A percentile compares a stretch with the other conserved stretches of the same genome.
Evolutionary conservation across 208 protist species (phyloP).

Genomic region (Herpetomonas samuelpessoai): DNA sequence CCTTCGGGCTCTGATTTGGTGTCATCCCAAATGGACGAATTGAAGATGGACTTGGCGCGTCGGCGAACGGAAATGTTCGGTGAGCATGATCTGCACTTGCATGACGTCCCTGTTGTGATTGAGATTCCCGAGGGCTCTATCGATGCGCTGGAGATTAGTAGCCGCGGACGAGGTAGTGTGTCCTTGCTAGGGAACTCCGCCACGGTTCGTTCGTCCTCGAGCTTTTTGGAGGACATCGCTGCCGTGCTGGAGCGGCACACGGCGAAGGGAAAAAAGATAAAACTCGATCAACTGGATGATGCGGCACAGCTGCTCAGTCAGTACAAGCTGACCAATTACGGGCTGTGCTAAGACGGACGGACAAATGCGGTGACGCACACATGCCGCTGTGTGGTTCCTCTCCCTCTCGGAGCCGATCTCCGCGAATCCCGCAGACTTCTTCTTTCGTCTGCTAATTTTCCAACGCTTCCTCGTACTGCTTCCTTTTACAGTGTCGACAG

Average conservation of each 20-base stretch:
- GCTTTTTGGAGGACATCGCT: conserved; percentile 54
- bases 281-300: conserved; percentile 47
- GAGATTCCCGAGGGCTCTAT: conserved; percentile 25
- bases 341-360: not conserved
- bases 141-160: conserved; percentile 6
- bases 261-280: conserved; percentile 27
- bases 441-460: not conserved
- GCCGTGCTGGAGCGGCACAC: conserved; percentile 38
- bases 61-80: conserved; percentile 47
- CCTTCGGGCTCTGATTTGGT: conserved; percentile 1
- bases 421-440: not conserved
- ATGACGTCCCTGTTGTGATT: conserved; percentile 50
- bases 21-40: conserved; percentile 37
- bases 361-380: no score
- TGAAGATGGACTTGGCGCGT: conserved; percentile 48
- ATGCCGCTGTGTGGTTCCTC: no score
- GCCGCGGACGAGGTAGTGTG: conserved; percentile 1
- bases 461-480: conserved; percentile 1
- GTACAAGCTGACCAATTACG: conserved; percentile 25
- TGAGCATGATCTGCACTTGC: conserved; percentile 10
- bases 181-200: not conserved
- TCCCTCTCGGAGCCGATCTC: no score
- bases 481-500: no score
- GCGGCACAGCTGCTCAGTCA: conserved; percentile 44
- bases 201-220: conserved; percentile 13